Conservation (phyloP, 2,329 filamentous ascomycete genomes). For the Raffaelea albimanens region DNA sequence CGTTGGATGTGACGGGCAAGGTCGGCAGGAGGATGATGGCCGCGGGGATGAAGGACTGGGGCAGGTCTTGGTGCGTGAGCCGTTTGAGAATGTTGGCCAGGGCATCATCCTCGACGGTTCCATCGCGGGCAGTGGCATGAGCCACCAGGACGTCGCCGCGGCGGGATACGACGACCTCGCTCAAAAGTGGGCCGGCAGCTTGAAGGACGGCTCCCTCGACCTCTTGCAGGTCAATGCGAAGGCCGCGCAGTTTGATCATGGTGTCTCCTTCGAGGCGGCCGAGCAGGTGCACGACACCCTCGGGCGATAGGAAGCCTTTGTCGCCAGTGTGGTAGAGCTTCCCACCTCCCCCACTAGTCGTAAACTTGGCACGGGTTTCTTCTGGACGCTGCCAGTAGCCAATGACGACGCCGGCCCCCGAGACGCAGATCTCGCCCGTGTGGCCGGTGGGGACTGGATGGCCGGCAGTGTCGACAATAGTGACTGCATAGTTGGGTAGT, state of each 20-base stretch:
- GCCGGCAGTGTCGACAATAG: constrained; percentile 24
- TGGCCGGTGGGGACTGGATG: constrained; percentile 22
- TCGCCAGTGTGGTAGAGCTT: constrained; percentile 56
- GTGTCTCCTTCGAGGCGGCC: constrained; percentile 42
- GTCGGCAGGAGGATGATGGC: not conserved
- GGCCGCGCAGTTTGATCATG: constrained; percentile 54
- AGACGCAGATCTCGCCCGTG: constrained; percentile 29
- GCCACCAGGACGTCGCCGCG: constrained; percentile 16
- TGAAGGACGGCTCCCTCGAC: constrained; percentile 27
- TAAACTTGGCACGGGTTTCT: constrained; percentile 14
- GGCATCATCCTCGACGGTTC: not conserved
- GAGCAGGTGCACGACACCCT: constrained; percentile 42
- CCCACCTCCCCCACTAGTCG: too few relatives aligned
- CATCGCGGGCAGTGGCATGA: constrained; percentile 15
- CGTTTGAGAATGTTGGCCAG: not conserved
- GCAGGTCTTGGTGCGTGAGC: not conserved
- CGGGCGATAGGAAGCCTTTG: constrained; percentile 40
- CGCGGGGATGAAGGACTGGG: not conserved
- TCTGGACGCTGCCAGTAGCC: constrained; percentile 27
- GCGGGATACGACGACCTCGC: not conserved
- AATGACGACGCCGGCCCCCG: constrained; percentile 27
- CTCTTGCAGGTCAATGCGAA: constrained; percentile 47
- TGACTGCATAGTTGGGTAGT: constrained; percentile 23
- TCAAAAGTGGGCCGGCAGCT: constrained; percentile 17
- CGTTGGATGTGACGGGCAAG: not conserved